Percentiles rank a stretch among this genome's conserved stretches.
phyloP scores from a whole-genome alignment of 345 rosid genomes.

The Sisymbrium irio region DNA sequence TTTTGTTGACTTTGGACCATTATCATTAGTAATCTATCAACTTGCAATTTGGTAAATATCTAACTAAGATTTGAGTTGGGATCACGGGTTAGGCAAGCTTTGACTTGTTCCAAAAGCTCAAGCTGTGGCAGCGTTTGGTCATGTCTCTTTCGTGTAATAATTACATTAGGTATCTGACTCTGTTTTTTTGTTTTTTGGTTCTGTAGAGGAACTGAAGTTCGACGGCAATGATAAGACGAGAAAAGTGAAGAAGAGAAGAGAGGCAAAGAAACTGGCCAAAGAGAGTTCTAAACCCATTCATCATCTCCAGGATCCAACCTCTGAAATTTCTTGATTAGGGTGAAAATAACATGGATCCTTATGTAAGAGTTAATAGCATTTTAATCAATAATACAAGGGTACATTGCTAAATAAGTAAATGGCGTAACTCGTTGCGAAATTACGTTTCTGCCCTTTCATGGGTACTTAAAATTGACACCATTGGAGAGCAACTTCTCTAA shows the following conservation, averaged over 20 bases:
- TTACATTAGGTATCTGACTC: background rate
- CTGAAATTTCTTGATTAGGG: background rate
- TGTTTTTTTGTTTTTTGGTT: background rate
- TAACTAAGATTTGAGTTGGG: too few relatives aligned
- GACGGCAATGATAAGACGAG: constrained; percentile 30
- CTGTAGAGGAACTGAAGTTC: constrained; percentile 16
- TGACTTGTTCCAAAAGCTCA: constrained; percentile 10
- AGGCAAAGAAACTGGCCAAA: constrained; percentile 51
- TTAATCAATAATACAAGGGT: constrained; percentile 5
- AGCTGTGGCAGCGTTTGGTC: background rate
- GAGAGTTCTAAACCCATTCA: constrained; percentile 22
- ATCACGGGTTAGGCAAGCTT: background rate
- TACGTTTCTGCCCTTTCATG: background rate
- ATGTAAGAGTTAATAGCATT: background rate
- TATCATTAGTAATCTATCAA: background rate
- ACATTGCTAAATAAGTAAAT: background rate
- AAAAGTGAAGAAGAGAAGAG: constrained; percentile 54
- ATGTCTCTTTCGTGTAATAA: background rate
- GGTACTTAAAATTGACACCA: background rate
- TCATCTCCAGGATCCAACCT: background rate
- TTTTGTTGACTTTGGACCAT: background rate
- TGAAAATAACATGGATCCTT: background rate
- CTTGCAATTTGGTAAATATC: background rate
- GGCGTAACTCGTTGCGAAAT: background rate
- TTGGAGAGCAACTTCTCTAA: background rate